phyloP scores from a whole-genome alignment of 805 yeast genomes.

The Kodamaea kakaduensis region DNA sequence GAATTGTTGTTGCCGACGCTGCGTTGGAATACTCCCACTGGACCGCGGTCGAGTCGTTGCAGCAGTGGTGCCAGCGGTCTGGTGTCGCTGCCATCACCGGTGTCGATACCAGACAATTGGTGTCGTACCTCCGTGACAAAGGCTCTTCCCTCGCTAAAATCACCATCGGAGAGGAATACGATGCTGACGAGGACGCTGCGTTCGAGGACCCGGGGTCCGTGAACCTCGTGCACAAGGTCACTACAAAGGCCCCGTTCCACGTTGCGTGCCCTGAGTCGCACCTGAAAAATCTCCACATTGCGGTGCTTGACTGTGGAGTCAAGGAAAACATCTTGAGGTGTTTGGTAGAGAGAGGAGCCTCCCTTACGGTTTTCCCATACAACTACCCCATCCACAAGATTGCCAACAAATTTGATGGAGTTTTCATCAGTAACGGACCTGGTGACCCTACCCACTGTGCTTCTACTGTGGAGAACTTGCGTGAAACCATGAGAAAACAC shows the following conservation, averaged over 20 bases:
- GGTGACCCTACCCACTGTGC: slow-evolving; percentile 95
- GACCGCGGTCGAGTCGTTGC: slow-evolving; percentile 96
- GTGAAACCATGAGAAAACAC: slow-evolving; percentile 59
- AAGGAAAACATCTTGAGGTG: slow-evolving; percentile 96
- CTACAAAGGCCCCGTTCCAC: slow-evolving; percentile 94
- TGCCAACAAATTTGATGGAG: slow-evolving; percentile 90
- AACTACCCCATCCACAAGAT: slow-evolving; percentile 89
- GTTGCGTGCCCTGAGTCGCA: slow-evolving; percentile 58
- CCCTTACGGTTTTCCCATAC: slow-evolving; percentile 94
- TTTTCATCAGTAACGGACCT: slow-evolving; percentile 94
- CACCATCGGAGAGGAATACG: slow-evolving; percentile 85
- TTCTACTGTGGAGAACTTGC: slow-evolving; percentile 69
- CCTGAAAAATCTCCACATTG: slow-evolving; percentile 66
- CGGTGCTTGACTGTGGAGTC: slow-evolving; percentile 96
- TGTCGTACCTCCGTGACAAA: slow-evolving; percentile 87
- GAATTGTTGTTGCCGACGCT: slow-evolving; percentile 92
- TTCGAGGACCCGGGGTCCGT: slow-evolving; percentile 86
- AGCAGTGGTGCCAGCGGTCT: slow-evolving; percentile 94
- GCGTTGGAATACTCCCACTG: slow-evolving; percentile 97
- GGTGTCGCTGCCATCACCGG: slow-evolving; percentile 95
- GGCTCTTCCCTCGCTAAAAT: slow-evolving; percentile 93
- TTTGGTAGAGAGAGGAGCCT: slow-evolving; percentile 90
- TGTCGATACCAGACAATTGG: slow-evolving; percentile 94
- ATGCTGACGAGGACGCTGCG: slow-evolving; percentile 88
- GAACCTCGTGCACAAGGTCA: slow-evolving; percentile 87